phyloP scores from a whole-genome alignment of 768 basidiomycete species.

The Hygrophoropsis aurantiaca region DNA sequence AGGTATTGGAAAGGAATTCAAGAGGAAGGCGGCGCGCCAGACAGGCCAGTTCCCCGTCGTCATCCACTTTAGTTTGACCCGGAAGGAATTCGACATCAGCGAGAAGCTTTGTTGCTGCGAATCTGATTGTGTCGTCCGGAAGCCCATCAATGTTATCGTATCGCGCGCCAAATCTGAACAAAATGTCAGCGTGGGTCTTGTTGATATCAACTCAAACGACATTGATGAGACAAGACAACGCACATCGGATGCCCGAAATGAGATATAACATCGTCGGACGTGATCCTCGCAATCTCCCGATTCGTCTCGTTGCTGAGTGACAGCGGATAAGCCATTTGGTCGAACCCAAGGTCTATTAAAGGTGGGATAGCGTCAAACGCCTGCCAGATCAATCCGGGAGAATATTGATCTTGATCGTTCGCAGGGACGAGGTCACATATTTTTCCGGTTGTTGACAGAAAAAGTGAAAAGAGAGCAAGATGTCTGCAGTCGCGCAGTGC shows the following conservation, averaged over 20 bases:
- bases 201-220: too few relatives aligned
- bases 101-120: slow-evolving; percentile 15
- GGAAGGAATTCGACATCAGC: background rate
- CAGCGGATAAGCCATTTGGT: slow-evolving; percentile 15
- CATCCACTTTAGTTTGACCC: slow-evolving; percentile 4
- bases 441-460: slow-evolving; percentile 23
- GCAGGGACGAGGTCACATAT: slow-evolving; percentile 11
- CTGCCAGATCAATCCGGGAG: slow-evolving; percentile 6
- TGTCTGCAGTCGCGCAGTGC: slow-evolving; percentile 3
- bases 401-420: slow-evolving; percentile 3
- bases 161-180: slow-evolving; percentile 14
- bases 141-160: slow-evolving; percentile 9
- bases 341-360: slow-evolving; percentile 17
- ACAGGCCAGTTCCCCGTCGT: slow-evolving; percentile 19
- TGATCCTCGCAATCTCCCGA: slow-evolving; percentile 12
- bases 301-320: slow-evolving; percentile 1
- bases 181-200: too few relatives aligned
- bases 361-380: too few relatives aligned
- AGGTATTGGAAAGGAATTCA: slow-evolving; percentile 24
- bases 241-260: slow-evolving; percentile 24
- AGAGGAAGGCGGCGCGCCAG: slow-evolving; percentile 25
- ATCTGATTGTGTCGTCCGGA: slow-evolving; percentile 8
- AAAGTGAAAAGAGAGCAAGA: slow-evolving; percentile 16
- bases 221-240: slow-evolving; percentile 7
- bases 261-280: slow-evolving; percentile 15